Base-by-base conservation (phyloP, 371 early-diverging fungal species). In the Lichtheimia corymbifera region DNA sequence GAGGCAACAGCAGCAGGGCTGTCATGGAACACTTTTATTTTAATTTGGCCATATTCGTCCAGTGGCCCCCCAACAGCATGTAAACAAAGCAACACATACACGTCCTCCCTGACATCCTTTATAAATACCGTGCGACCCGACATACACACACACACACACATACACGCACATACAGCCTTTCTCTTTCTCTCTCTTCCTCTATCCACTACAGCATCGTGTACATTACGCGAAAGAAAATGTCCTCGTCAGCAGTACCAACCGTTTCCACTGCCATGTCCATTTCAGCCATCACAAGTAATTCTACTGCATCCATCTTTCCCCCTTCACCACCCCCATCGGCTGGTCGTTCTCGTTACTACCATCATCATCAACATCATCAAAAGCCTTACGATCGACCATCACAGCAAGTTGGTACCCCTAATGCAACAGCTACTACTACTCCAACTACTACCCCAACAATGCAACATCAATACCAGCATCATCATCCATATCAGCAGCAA, bases 251-350 rank as follows among this genome's bases (percentile, higher is more conserved):
- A 47, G 11, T 18, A 17, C 47, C 47, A 9, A n/a, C 47, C 2
- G 35, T 35, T 25, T 55, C 17, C 41, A 25, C 55, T 55, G 61
- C 66, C 47, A 76, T 76, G 76, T 72, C 76, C 43, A 65, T 76
- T 45, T 72, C 76, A 50, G 73, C 76, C 30, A 76, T 76, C 53
- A 70, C 70, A 27, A 17, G 7, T 17, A 47, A 35, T 35, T 35
- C 47, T 17, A 57, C 64, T 14, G 58, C 65, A 24, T 58, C 67
- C 20, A 58, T 58, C 43, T 65, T 53, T 50, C 67, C 63, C 55
- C 70, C 52, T 35, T 74, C 65, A 57, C 61, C 60, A 2, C 64
- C 65, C n/a, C 63, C 64, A 3, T 55, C 58, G 13, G 53, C 55
- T 13, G 41, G 49, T 63, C 68, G 57, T 65, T 65, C 27, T 61